Base-by-base conservation (phyloP, 2,329 filamentous ascomycete species). In the Celoporthe dispersa region DNA sequence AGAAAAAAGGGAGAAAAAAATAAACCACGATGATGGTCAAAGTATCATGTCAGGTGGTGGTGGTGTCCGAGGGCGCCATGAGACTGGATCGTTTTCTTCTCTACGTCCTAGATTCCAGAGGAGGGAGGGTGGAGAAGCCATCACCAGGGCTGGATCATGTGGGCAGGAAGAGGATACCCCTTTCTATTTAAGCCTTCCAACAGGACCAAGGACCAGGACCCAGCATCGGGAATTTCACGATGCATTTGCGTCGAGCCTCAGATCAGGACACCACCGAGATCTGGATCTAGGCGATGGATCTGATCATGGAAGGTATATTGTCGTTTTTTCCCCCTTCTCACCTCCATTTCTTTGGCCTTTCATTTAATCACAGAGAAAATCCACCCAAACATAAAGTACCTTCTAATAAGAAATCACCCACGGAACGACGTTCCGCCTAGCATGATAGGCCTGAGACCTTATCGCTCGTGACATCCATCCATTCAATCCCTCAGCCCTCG, bases 181-280 rank as follows among this genome's bases (percentile, higher is more conserved):
- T 44, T 39, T 70, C 53, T 70, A 70, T 70, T 70, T 68, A 70
- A 70, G 62, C 61, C 41, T 60, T 59, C 64, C 66, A 68, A 22
- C 66, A 25, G 28, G 44, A n/a, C 44, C 7, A 22, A 11, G 44
- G 44, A n/a, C 22, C 22, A 48, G 44, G 33, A 48, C 64, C 25
- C 16, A 60, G 55, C 44, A 28, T 57, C 66, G 35, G 60, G 35
- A 41, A 61, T 60, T 37, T 64, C 53, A 41, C 39, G 66, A 61
- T 55, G 53, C 41, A 41, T 39, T 25, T 59, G 48, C 59, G 62
- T 61, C 51, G 22, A 51, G 57, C 16, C 60, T 62, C 57, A 68
- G 61, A 55, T 65, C 61, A 59, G 44, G 57, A 53, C 60, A 68
- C 51, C 61, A 9, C 44, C 8, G 16, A n/a, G 69, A 68, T 65